Base-by-base conservation (phyloP, 805 yeast genomes). In the Yarrowia sp. region DNA sequence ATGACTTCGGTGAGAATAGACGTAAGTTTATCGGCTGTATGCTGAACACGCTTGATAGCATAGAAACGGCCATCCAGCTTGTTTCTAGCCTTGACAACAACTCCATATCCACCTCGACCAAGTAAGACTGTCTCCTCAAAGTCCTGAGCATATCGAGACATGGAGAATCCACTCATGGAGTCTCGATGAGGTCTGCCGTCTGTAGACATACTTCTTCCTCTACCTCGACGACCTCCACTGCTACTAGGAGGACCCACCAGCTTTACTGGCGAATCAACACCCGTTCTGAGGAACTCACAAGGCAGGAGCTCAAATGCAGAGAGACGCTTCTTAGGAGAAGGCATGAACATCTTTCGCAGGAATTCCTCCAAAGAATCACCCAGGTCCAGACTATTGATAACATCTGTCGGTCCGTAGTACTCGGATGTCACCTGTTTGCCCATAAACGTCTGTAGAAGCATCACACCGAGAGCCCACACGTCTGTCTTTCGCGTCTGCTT, bases 31-130 rank as follows among this genome's bases (percentile, higher is more conserved):
- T 90, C 88, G 60, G 90, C 89, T 2, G 88, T 85, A 72, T 95
- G 97, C 68, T 89, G 86, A 61, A 95, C 90, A 72, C 93, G 94
- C 76, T 95, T 95, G 69, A 95, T 87, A 0, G 99, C 99, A 76
- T 95, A 95, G 72, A 90, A 91, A 15, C 97, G 84, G 20, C 99
- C 98, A 75, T 95, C 99, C 71, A 95, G 84, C 69, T 93, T 85
- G 76, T 93, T 94, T 70, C 99, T 82, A 0, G 95, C 98, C 74
- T 94, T 93, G n/a, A 95, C 97, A 9, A 95, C 99, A 76, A 95
- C 98, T 7, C 99, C 99, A 78, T 90, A 95, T 0, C 96, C 99
- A 46, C 99, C 99, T 72, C 87, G 86, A 1, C 99, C 99, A 9
- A 95, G 79, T 20, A 88, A 86, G 0, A 94, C 95, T 52, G 92